A percentile compares a stretch with the other conserved stretches of the same genome.
phyloP scores from a whole-genome alignment of 2,329 filamentous ascomycete species.

The Pseudocercospora macadamiae region DNA sequence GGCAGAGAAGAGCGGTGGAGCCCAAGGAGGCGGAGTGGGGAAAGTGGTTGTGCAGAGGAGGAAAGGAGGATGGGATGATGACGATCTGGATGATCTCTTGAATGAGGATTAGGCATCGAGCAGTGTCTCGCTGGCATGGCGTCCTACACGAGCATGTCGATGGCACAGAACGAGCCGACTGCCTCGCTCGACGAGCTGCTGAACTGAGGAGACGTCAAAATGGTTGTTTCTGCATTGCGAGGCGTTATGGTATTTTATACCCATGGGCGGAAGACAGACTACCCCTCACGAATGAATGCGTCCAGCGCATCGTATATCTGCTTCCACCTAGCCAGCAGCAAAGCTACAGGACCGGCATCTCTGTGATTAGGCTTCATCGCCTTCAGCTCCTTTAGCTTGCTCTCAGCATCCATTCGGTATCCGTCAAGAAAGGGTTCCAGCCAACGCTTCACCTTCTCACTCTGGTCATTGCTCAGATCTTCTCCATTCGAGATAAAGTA shows the following conservation, averaged over 20 bases:
- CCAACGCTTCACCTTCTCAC: conserved; percentile 30
- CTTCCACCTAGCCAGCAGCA: conserved; percentile 39
- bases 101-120: conserved; percentile 46
- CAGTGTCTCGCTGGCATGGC: conserved; percentile 79
- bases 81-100: conserved; percentile 72
- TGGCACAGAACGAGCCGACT: conserved; percentile 97
- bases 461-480: conserved; percentile 36
- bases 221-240: background rate
- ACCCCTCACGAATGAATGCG: conserved; percentile 8
- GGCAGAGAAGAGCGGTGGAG: conserved; percentile 59
- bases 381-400: conserved; percentile 22
- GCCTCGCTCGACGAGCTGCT: conserved; percentile 32
- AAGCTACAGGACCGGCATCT: conserved; percentile 18
- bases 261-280: background rate
- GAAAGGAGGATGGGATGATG: conserved; percentile 83
- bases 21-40: conserved; percentile 53
- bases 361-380: conserved; percentile 4
- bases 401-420: conserved; percentile 27
- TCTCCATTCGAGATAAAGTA: conserved; percentile 42
- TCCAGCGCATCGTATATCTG: conserved; percentile 39
- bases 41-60: conserved; percentile 85
- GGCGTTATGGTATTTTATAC: background rate
- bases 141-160: conserved; percentile 82
- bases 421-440: conserved; percentile 25
- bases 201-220: background rate